phyloP scores from a whole-genome alignment of 2,329 filamentous ascomycete genomes.

The Botryotinia globosa region DNA sequence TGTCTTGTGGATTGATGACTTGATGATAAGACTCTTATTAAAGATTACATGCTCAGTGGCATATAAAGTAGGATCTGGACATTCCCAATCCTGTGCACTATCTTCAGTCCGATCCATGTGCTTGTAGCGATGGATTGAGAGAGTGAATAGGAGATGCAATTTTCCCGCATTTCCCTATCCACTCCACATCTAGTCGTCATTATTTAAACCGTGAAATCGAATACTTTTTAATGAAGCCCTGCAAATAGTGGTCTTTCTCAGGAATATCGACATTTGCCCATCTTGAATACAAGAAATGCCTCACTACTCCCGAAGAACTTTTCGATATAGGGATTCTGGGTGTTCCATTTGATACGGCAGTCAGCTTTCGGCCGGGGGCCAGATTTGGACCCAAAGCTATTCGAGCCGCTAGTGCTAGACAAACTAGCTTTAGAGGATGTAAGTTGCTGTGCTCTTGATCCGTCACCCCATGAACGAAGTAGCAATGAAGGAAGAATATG shows the following conservation, averaged over 20 bases:
- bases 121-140: background rate
- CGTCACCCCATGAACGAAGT: background rate
- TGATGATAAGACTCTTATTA: background rate
- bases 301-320: constrained; percentile 55
- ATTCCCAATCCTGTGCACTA: background rate
- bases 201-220: background rate
- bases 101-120: background rate
- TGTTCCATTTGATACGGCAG: constrained; percentile 71
- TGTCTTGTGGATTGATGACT: background rate
- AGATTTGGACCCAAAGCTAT: constrained; percentile 88
- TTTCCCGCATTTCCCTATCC: background rate
- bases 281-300: constrained; percentile 64
- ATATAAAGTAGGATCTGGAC: background rate
- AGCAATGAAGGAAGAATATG: background rate
- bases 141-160: background rate
- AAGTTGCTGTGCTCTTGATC: background rate
- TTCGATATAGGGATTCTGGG: constrained; percentile 73
- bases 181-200: background rate
- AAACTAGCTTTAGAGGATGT: constrained; percentile 72
- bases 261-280: constrained; percentile 77
- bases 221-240: background rate
- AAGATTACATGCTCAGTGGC: background rate
- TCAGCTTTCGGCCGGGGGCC: constrained; percentile 67
- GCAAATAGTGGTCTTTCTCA: constrained; percentile 60
- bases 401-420: constrained; percentile 75